Percentiles rank a stretch among this genome's conserved stretches.
phyloP scores from a whole-genome alignment of 805 yeast species.

The Dipodascus albidus region DNA sequence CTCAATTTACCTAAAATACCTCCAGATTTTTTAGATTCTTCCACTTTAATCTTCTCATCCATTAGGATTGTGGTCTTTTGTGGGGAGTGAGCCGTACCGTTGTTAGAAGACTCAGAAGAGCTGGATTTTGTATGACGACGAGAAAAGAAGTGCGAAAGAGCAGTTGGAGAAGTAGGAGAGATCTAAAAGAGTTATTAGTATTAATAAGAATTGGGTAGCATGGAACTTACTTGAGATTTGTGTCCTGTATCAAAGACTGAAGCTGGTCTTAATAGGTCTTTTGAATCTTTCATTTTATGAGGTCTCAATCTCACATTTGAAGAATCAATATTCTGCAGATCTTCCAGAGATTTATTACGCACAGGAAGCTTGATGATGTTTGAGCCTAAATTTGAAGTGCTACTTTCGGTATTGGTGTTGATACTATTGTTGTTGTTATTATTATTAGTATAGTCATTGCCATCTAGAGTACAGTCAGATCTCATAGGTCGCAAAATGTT shows the following conservation, averaged over 20 bases:
- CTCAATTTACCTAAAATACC: conserved; percentile 1
- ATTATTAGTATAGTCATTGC: not conserved
- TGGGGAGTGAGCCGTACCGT: conserved; percentile 27
- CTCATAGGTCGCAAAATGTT: not conserved
- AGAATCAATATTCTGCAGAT: not conserved
- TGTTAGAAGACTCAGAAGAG: conserved; percentile 43
- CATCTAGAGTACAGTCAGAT: not conserved
- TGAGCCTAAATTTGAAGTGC: not conserved
- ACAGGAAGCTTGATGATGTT: not conserved
- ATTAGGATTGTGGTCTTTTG: conserved; percentile 23
- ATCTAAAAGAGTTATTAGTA: not conserved
- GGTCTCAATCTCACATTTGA: not conserved
- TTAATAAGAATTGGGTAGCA: not conserved
- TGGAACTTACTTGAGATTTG: not conserved
- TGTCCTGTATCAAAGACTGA: conserved; percentile 1
- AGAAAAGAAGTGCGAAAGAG: conserved; percentile 36
- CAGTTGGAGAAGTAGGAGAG: conserved; percentile 28
- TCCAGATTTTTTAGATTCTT: not conserved
- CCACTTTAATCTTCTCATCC: not conserved
- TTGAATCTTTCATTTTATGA: not conserved
- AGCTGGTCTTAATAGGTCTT: not conserved
- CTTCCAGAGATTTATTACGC: not conserved
- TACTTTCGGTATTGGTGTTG: not conserved
- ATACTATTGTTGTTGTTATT: not conserved
- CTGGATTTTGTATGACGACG: conserved; percentile 54